Evolutionary conservation across 345 rosid species (phyloP).

Genomic region (Populus alba): DNA sequence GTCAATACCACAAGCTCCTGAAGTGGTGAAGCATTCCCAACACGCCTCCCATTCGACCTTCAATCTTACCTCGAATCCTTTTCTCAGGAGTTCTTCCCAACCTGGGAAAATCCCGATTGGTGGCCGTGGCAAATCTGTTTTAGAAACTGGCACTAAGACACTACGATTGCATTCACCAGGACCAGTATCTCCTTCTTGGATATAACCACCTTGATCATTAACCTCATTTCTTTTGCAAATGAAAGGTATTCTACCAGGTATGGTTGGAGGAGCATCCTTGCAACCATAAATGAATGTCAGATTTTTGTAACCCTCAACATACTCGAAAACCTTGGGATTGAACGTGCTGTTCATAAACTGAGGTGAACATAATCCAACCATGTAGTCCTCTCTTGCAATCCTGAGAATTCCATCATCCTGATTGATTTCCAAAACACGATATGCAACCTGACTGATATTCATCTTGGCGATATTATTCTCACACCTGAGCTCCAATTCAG

Average conservation of each 20-base stretch:
- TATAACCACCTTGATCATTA: neutral
- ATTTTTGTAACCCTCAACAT: no score
- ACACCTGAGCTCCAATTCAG: slow-evolving; percentile 33
- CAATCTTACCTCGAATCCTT: slow-evolving; percentile 18
- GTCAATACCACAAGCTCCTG: slow-evolving; percentile 20
- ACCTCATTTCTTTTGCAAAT: neutral
- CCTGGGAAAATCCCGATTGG: neutral
- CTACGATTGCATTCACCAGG: slow-evolving; percentile 17
- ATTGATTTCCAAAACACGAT: slow-evolving; percentile 24
- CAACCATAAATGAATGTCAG: no score
- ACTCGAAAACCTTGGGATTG: no score
- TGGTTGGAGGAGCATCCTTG: rapidly evolving
- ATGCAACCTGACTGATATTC: slow-evolving; percentile 5
- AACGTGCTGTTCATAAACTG: no score
- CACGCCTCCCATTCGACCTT: neutral
- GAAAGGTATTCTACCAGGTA: neutral
- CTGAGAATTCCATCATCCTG: neutral
- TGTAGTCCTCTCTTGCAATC: slow-evolving; percentile 31
- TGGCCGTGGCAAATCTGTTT: neutral
- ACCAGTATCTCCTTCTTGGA: neutral
- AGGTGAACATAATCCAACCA: slow-evolving; percentile 10
- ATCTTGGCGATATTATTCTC: neutral
- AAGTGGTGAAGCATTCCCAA: neutral
- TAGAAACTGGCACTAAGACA: slow-evolving; percentile 14
- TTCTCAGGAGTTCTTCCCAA: neutral